These are phyloP conservation scores for Penicillium odoratum DNA, from an alignment of 495 filamentous ascomycete species.

Conservation along the genomic window DNA sequence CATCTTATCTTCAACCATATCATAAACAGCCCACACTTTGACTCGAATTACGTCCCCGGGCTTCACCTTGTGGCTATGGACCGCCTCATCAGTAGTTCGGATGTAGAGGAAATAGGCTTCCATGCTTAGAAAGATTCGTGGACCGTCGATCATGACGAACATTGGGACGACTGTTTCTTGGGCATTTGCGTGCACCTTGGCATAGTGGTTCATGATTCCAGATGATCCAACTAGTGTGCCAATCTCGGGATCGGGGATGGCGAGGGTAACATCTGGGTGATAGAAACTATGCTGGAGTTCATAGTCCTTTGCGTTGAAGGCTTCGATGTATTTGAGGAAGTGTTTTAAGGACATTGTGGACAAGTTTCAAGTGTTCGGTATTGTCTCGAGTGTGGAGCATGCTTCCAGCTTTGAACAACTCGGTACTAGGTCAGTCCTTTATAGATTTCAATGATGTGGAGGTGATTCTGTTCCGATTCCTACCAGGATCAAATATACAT, in stretches of 20 bases:
- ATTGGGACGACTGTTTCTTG: constrained; percentile 9
- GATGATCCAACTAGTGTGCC: constrained; percentile 7
- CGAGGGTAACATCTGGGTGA: constrained; percentile 6
- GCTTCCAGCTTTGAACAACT: too few species aligned
- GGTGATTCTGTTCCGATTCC: background rate
- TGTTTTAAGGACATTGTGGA: constrained; percentile 1
- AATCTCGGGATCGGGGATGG: constrained; percentile 13
- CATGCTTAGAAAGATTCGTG: constrained; percentile 9
- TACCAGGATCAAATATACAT: background rate
- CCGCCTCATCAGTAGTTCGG: constrained; percentile 3
- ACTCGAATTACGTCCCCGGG: constrained; percentile 12
- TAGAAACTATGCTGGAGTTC: constrained; percentile 8
- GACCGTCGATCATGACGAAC: constrained; percentile 8
- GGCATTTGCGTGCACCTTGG: constrained; percentile 6
- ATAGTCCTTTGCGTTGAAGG: constrained; percentile 13
- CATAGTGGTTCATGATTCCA: constrained; percentile 10
- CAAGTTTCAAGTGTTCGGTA: background rate
- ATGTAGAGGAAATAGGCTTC: constrained; percentile 9
- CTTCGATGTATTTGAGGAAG: constrained; percentile 10
- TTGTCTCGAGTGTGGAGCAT: background rate
- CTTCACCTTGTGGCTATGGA: constrained; percentile 11
- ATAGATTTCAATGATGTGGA: background rate
- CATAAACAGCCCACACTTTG: constrained; percentile 12
- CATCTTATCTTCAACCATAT: constrained; percentile 10
- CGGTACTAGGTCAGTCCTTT: background rate